phyloP scores from a whole-genome alignment of 805 yeast species.

The Lipomyces chichibuensis region DNA sequence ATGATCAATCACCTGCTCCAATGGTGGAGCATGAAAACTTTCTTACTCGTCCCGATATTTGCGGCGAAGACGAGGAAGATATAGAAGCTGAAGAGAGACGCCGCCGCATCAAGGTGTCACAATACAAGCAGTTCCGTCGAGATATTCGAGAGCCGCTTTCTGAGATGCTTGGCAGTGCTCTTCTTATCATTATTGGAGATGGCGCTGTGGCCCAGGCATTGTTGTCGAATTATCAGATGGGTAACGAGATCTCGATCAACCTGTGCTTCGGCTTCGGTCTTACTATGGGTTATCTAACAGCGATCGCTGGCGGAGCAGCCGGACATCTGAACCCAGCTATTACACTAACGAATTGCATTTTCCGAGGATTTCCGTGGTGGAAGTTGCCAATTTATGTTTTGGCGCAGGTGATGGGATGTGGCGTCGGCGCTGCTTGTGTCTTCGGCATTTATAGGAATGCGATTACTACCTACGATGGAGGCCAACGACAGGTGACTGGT shows the following conservation, averaged over 20 bases:
- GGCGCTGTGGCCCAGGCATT: slow-evolving; percentile 54
- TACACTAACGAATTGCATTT: slow-evolving; percentile 53
- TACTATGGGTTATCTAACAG: slow-evolving; percentile 53
- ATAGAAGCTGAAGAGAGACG: slow-evolving; percentile 19
- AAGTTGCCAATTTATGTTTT: slow-evolving; percentile 52
- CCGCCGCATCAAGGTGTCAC: slow-evolving; percentile 4
- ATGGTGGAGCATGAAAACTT: slow-evolving; percentile 14
- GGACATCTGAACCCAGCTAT: slow-evolving; percentile 63
- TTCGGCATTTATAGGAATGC: slow-evolving; percentile 53
- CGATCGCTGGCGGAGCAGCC: slow-evolving; percentile 59
- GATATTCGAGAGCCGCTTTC: slow-evolving; percentile 53
- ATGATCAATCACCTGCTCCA: not conserved
- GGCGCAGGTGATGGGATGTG: slow-evolving; percentile 56
- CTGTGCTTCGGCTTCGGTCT: slow-evolving; percentile 61
- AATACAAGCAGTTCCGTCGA: slow-evolving; percentile 35
- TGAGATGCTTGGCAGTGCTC: slow-evolving; percentile 56
- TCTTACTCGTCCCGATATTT: slow-evolving; percentile 26
- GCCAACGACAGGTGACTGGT: slow-evolving; percentile 42
- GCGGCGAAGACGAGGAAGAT: slow-evolving; percentile 18
- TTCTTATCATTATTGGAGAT: slow-evolving; percentile 53
- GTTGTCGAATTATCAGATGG: slow-evolving; percentile 47
- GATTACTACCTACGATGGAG: slow-evolving; percentile 47
- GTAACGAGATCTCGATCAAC: slow-evolving; percentile 50
- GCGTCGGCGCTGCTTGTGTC: slow-evolving; percentile 52
- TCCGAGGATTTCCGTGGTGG: slow-evolving; percentile 56